These are phyloP conservation scores for Russula earlei DNA, from an alignment of 768 basidiomycete species.

Conservation along the genomic window DNA sequence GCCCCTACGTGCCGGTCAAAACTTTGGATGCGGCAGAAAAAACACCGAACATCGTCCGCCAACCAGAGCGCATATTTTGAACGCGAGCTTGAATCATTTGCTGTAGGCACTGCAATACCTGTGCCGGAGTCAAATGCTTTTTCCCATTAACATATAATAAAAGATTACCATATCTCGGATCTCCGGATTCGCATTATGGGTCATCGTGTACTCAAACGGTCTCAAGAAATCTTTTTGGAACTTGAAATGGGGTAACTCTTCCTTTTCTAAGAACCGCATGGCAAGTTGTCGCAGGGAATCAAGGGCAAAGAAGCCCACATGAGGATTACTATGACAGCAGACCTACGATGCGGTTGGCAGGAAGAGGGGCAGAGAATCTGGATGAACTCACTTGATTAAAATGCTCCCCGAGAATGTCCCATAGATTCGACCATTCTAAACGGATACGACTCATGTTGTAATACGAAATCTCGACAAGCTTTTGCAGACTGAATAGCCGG, in stretches of 20 bases:
- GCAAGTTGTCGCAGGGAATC: conserved; percentile 95
- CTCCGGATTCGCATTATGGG: conserved; percentile 91
- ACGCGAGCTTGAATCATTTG: conserved; percentile 97
- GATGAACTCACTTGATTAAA: conserved; percentile 75
- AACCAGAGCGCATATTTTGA: conserved; percentile 93
- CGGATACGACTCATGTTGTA: conserved; percentile 99
- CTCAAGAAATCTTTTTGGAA: conserved; percentile 99
- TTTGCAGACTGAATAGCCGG: conserved; percentile 92
- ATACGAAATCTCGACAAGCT: conserved; percentile 97
- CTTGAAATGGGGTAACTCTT: conserved; percentile 95
- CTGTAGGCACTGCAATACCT: conserved; percentile 96
- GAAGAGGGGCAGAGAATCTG: not conserved
- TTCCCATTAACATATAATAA: not conserved
- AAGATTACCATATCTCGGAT: conserved; percentile 82
- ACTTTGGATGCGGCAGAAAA: conserved; percentile 95
- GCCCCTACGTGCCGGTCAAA: conserved; percentile 52
- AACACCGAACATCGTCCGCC: conserved; percentile 99
- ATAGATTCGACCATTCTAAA: conserved; percentile 95
- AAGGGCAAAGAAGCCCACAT: conserved; percentile 93
- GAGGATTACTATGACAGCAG: conserved; percentile 95
- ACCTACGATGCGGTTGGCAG: conserved; percentile 46
- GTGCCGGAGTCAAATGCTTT: not conserved
- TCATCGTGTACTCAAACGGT: conserved; percentile 97
- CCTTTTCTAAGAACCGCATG: conserved; percentile 98
- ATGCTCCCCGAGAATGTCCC: conserved; percentile 97